phyloP scores from a whole-genome alignment of 2,329 filamentous ascomycete genomes.

The Lachnellula suecica region DNA sequence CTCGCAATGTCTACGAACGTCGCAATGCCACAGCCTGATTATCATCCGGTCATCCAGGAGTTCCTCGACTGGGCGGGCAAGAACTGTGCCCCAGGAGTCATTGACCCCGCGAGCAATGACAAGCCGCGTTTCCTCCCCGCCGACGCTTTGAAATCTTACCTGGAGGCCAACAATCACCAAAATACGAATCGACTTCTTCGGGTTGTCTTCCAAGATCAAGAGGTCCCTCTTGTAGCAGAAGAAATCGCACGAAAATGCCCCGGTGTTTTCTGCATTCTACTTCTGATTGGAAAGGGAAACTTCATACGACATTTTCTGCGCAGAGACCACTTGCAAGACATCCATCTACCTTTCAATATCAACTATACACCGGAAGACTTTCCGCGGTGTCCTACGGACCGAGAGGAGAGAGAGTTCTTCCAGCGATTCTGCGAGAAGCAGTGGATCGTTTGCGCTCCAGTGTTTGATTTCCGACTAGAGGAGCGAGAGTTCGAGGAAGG shows the following conservation, averaged over 20 bases:
- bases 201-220: not conserved
- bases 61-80: conserved; percentile 5
- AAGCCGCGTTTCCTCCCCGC: too few species aligned
- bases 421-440: conserved; percentile 28
- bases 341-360: conserved; percentile 26
- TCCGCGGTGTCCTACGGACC: conserved; percentile 9
- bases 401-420: conserved; percentile 20
- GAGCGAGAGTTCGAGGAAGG: too few species aligned
- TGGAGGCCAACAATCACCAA: not conserved
- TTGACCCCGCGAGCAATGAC: conserved; percentile 7
- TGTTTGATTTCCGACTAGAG: conserved; percentile 16
- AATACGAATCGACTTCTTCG: conserved; percentile 4
- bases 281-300: conserved; percentile 12
- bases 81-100: too few species aligned
- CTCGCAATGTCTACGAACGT: too few species aligned
- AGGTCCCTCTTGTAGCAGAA: not conserved
- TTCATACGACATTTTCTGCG: conserved; percentile 21
- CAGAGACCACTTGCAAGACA: conserved; percentile 19
- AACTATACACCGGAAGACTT: conserved; percentile 18
- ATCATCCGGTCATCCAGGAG: not conserved
- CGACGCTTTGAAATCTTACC: too few species aligned
- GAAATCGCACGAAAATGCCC: conserved; percentile 3
- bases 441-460: conserved; percentile 27
- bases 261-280: conserved; percentile 21
- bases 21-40: conserved; percentile 5